Base-by-base conservation (phyloP, 768 basidiomycete genomes). In the Galerina marginata region DNA sequence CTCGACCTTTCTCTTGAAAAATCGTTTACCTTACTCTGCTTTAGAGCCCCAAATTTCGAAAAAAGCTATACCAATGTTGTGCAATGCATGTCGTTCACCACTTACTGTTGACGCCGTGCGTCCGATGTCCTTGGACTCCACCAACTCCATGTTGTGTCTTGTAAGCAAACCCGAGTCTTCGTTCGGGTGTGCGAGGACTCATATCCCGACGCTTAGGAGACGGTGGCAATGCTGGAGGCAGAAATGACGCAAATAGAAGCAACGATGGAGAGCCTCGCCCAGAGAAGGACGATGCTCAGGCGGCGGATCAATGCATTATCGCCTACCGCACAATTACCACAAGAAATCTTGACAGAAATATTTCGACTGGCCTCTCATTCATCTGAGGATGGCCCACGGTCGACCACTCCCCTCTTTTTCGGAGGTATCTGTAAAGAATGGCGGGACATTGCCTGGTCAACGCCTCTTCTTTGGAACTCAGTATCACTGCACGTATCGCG, bases 301-400 rank as follows among this genome's bases (percentile, higher is more conserved):
- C 60, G 66, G 25, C 64, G 56, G 20, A 67, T 69, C 55, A 71
- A 71, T 59, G 48, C 49, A 9, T 33, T 65, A 26, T 63, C 68
- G 9, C 65, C 58, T 10, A 65, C 60, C 14, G 50, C 62, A 14
- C 59, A 39, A 33, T 61, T 67, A 11, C 68, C 63, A 5, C 51
- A 59, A 11, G 68, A 69, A 63, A 60, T 67, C 23, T 56, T 68
- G 47, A 63, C 56, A 16, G 62, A 69, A 26, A 64, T 67, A 50
- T 69, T 69, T 40, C 64, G 59, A 23, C 25, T 56, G 15, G 51
- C 51, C 10, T 59, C 54, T 39, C 64, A 62, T 23, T 37, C 48
- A 16, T 20, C 42, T 20, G 57, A 54, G 14, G 56, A 54, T 3
- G 25, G 37, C 14, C 42, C 38, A 37, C 53, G 54, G 23, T 9